phyloP scores from a whole-genome alignment of 495 filamentous ascomycete genomes.

The Xylaria intraflava region DNA sequence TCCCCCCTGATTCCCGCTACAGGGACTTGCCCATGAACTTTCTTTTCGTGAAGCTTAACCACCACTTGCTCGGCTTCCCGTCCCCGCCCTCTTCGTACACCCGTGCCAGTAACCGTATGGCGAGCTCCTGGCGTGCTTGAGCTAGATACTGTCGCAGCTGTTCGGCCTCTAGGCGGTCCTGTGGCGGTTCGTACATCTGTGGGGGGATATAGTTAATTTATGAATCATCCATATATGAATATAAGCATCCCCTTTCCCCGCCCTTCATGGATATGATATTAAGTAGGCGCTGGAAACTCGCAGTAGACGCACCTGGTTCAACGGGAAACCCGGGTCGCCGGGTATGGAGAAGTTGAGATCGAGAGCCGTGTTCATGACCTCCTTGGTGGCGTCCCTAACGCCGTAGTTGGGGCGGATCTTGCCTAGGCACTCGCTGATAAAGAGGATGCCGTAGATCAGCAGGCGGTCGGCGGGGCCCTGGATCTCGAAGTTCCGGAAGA shows the following conservation, averaged over 20 bases:
- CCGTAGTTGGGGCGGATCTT: slow-evolving; percentile 67
- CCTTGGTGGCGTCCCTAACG: slow-evolving; percentile 47
- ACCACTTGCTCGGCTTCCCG: slow-evolving; percentile 89
- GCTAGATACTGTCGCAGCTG: slow-evolving; percentile 76
- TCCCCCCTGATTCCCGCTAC: slow-evolving; percentile 29
- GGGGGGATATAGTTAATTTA: neutral
- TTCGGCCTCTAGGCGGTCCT: slow-evolving; percentile 83
- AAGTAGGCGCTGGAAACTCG: neutral
- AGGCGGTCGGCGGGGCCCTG: slow-evolving; percentile 91
- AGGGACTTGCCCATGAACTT: slow-evolving; percentile 98
- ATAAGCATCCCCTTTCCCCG: neutral
- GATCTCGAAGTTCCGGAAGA: slow-evolving; percentile 99
- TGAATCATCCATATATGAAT: neutral
- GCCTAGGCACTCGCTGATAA: slow-evolving; percentile 76
- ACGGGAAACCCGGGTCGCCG: slow-evolving; percentile 85
- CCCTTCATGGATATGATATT: neutral
- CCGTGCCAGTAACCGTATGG: slow-evolving; percentile 67
- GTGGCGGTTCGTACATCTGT: slow-evolving; percentile 59
- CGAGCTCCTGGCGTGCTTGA: slow-evolving; percentile 89
- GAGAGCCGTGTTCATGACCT: slow-evolving; percentile 57
- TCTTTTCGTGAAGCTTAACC: slow-evolving; percentile 96
- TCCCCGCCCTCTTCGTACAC: slow-evolving; percentile 79
- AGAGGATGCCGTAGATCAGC: slow-evolving; percentile 94
- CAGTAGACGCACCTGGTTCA: slow-evolving; percentile 63
- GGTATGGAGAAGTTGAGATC: slow-evolving; percentile 88